Evolutionary conservation across 768 basidiomycete genomes (phyloP).

Genomic region (Tephrocybe sp.): DNA sequence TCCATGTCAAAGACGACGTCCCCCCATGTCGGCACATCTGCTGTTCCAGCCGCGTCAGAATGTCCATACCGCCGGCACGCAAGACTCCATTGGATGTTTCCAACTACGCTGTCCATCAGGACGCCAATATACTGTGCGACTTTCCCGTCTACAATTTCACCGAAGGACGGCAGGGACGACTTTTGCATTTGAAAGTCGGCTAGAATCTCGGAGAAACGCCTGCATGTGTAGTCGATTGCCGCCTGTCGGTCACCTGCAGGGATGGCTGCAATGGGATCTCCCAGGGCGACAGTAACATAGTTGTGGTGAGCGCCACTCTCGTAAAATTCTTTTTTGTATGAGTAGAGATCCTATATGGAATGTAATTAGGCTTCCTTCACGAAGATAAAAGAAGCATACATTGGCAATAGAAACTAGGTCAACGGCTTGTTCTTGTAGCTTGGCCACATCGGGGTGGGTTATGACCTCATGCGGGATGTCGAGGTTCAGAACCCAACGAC

Average conservation of each 20-base stretch:
- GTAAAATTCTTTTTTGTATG: conserved; percentile 10
- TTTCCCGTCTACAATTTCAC: conserved; percentile 1
- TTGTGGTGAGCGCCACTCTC: conserved; percentile 14
- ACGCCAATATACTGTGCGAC: background rate
- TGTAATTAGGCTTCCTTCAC: background rate
- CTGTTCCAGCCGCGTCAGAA: background rate
- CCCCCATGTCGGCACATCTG: background rate
- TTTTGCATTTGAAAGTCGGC: background rate
- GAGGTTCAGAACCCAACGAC: conserved; percentile 6
- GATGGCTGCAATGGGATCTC: background rate
- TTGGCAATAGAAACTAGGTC: background rate
- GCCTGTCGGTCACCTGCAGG: conserved; percentile 1
- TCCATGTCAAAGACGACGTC: conserved; percentile 9
- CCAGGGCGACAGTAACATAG: conserved; percentile 7
- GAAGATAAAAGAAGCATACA: background rate
- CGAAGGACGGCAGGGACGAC: conserved; percentile 3
- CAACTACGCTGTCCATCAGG: conserved; percentile 9
- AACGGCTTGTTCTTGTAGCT: background rate
- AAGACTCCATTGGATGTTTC: conserved; percentile 11
- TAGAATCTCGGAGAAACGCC: conserved; percentile 1
- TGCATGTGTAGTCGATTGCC: conserved; percentile 6
- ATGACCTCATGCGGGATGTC: conserved; percentile 1
- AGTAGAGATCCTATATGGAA: conserved; percentile 7
- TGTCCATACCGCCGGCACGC: conserved; percentile 5
- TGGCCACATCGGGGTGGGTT: conserved; percentile 1